Evolutionary conservation across 139 green algal genomes (phyloP).

Genomic region (Auxenochlorella pyrenoidosa): DNA sequence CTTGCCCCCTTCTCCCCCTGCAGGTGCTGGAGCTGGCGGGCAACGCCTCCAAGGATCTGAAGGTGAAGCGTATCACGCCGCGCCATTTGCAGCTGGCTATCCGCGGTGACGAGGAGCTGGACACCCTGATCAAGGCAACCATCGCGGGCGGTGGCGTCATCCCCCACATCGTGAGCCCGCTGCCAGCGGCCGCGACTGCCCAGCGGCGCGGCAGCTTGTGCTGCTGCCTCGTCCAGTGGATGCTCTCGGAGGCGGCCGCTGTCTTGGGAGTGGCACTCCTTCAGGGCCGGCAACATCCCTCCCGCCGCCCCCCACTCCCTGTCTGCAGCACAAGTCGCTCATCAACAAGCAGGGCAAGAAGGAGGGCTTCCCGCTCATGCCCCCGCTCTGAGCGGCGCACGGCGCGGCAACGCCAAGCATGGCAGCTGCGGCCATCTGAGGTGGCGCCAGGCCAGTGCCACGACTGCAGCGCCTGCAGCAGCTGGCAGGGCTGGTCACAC

Average conservation of each 20-base stretch:
- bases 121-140: conserved; percentile 99
- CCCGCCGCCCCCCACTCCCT: no score
- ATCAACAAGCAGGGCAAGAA: conserved; percentile 79
- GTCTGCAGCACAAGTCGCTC: conserved; percentile 88
- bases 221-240: no score
- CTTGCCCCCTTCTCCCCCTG: conserved; percentile 72
- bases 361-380: conserved; percentile 40
- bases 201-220: no score
- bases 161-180: conserved; percentile 87
- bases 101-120: conserved; percentile 98
- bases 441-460: neutral
- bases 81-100: conserved; percentile 99
- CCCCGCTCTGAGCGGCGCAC: conserved; percentile 18
- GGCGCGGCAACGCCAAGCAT: neutral
- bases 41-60: conserved; percentile 99
- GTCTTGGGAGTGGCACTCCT: no score
- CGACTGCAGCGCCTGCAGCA: neutral
- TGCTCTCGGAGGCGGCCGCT: no score
- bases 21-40: conserved; percentile 99
- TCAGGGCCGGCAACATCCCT: no score
- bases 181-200: no score
- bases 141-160: conserved; percentile 99
- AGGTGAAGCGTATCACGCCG: conserved; percentile 99
- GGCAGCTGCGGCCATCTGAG: neutral
- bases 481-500: neutral